These are phyloP conservation scores for Cercospora janseana DNA, from an alignment of 2,329 filamentous ascomycete species.

Conservation along the genomic window DNA sequence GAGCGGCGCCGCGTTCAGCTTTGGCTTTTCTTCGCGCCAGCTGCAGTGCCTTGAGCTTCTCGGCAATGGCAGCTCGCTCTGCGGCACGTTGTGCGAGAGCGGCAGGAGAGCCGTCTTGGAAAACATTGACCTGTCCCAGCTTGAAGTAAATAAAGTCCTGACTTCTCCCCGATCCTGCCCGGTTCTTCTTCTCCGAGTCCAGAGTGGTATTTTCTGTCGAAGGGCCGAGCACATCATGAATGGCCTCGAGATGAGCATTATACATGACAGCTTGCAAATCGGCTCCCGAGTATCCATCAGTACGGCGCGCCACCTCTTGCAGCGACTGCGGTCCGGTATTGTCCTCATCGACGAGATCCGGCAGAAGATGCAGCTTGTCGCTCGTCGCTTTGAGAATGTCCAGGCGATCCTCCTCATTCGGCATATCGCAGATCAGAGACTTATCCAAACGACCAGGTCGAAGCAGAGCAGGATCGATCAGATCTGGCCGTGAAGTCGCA, in stretches of 20 bases:
- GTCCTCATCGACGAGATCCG: constrained; percentile 55
- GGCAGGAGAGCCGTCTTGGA: constrained; percentile 7
- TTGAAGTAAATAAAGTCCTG: constrained; percentile 25
- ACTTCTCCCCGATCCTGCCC: background rate
- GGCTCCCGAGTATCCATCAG: constrained; percentile 88
- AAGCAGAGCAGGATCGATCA: constrained; percentile 91
- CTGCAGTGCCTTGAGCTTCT: constrained; percentile 81
- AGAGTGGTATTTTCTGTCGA: constrained; percentile 31
- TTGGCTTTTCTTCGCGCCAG: constrained; percentile 64
- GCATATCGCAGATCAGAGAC: constrained; percentile 86
- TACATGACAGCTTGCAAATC: constrained; percentile 94
- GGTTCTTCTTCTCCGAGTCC: constrained; percentile 36
- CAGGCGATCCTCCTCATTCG: constrained; percentile 71
- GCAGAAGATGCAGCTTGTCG: constrained; percentile 71
- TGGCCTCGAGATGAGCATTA: constrained; percentile 94
- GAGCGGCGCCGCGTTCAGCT: constrained; percentile 44
- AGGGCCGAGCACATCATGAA: constrained; percentile 79
- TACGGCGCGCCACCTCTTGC: constrained; percentile 71
- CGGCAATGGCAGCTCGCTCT: constrained; percentile 72
- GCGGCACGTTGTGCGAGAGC: constrained; percentile 54
- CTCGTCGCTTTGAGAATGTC: constrained; percentile 88
- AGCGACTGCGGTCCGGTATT: constrained; percentile 42
- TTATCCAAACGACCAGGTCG: constrained; percentile 92
- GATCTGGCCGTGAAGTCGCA: constrained; percentile 85
- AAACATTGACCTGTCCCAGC: constrained; percentile 9